phyloP scores from a whole-genome alignment of 2,329 filamentous ascomycete species.

The Lithohypha guttulata region DNA sequence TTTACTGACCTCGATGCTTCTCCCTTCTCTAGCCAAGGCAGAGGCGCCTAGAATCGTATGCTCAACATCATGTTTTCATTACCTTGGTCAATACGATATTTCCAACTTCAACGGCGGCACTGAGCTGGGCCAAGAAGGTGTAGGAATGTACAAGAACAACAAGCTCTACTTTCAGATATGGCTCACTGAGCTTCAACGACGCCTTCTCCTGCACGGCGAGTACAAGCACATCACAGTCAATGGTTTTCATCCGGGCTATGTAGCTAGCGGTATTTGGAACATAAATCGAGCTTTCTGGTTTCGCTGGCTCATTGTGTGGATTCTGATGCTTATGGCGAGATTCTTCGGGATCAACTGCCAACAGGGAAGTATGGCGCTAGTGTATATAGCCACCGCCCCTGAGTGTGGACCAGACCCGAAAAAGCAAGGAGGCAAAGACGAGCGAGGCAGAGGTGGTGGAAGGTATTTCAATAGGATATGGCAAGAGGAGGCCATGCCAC shows the following conservation, averaged over 20 bases:
- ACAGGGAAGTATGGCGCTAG: constrained; percentile 7
- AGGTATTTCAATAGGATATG: constrained; percentile 9
- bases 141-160: constrained; percentile 8
- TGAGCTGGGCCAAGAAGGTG: neutral
- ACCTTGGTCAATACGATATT: constrained; percentile 6
- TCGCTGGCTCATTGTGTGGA: neutral
- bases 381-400: constrained; percentile 6
- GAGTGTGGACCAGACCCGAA: constrained; percentile 6
- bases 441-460: neutral
- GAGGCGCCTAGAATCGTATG: constrained; percentile 5
- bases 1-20: neutral
- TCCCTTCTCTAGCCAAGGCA: constrained; percentile 6
- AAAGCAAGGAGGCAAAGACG: neutral
- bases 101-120: constrained; percentile 6
- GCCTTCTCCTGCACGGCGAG: constrained; percentile 3
- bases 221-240: constrained; percentile 10
- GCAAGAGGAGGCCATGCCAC: constrained; percentile 7
- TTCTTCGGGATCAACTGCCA: constrained; percentile 4
- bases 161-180: constrained; percentile 11
- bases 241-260: constrained; percentile 8
- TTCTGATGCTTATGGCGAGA: neutral
- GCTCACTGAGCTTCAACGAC: constrained; percentile 7
- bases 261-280: constrained; percentile 6
- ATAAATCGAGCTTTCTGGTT: constrained; percentile 2
- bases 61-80: constrained; percentile 8